Conservation (phyloP, 2,329 filamentous ascomycete species). For the Pseudocercospora eumusae region DNA sequence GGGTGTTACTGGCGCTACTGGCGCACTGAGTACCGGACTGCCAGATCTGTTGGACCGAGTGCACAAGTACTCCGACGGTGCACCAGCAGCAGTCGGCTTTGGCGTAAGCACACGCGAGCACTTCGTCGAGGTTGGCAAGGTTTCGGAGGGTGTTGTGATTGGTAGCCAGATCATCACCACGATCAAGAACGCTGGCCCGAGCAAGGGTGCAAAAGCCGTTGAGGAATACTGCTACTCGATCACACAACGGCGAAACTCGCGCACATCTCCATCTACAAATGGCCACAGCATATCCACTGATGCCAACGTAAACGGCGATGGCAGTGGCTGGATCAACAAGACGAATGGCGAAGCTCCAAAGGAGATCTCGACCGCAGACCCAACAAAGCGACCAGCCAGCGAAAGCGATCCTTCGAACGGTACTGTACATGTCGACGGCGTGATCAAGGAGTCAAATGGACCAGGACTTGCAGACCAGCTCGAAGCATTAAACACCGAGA, state of each 20-base stretch:
- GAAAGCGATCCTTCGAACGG: constrained; percentile 47
- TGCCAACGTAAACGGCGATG: constrained; percentile 39
- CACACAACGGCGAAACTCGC: constrained; percentile 45
- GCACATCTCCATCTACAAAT: constrained; percentile 18
- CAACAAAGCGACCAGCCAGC: constrained; percentile 38
- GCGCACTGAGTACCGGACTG: constrained; percentile 76
- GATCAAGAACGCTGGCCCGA: constrained; percentile 67
- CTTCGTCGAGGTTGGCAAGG: constrained; percentile 78
- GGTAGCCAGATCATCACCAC: constrained; percentile 92
- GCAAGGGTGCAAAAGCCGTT: constrained; percentile 69
- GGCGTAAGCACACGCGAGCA: constrained; percentile 95
- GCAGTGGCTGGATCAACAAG: constrained; percentile 40
- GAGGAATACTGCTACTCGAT: constrained; percentile 83
- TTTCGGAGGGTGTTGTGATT: constrained; percentile 93
- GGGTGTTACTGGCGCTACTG: constrained; percentile 91
- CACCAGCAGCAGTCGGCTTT: constrained; percentile 90
- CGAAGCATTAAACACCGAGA: constrained; percentile 72
- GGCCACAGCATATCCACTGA: constrained; percentile 38
- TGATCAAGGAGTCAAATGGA: constrained; percentile 63
- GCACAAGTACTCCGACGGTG: constrained; percentile 87
- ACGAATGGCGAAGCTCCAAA: constrained; percentile 37
- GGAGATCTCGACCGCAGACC: constrained; percentile 39
- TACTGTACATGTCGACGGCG: constrained; percentile 65
- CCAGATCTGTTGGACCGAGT: constrained; percentile 81
- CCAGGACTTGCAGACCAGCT: constrained; percentile 79